These are phyloP conservation scores for Chytriomyces sp. DNA, from an alignment of 192 early-diverging fungal genomes.

Conservation along the genomic window DNA sequence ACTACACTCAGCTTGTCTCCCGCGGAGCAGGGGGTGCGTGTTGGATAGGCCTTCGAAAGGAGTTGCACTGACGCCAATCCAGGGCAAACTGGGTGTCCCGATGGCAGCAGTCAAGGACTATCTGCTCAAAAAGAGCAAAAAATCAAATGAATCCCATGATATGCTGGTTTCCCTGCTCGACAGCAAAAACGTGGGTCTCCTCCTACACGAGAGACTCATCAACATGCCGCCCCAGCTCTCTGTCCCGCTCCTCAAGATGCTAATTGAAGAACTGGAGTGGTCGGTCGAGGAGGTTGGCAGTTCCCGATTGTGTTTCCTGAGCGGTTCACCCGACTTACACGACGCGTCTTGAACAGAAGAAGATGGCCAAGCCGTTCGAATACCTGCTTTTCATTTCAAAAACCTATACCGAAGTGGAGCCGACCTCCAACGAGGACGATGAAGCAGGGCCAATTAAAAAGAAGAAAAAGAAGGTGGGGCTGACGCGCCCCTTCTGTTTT, in stretches of 20 bases:
- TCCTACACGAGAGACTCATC: slow-evolving; percentile 87
- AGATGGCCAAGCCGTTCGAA: slow-evolving; percentile 72
- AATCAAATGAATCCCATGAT: slow-evolving; percentile 17
- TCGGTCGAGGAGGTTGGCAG: slow-evolving; percentile 67
- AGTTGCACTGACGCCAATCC: neutral
- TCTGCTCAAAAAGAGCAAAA: slow-evolving; percentile 63
- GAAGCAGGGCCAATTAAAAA: slow-evolving; percentile 37
- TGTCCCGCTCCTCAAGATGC: slow-evolving; percentile 89
- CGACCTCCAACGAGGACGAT: slow-evolving; percentile 61
- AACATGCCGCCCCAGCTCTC: slow-evolving; percentile 96
- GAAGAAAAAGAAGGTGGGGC: slow-evolving; percentile 45
- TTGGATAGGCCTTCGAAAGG: neutral
- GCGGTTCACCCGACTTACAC: neutral
- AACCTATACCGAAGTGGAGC: slow-evolving; percentile 77
- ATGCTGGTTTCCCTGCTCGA: neutral
- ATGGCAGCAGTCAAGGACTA: slow-evolving; percentile 54
- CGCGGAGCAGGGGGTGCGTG: neutral
- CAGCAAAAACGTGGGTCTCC: slow-evolving; percentile 54
- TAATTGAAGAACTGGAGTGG: slow-evolving; percentile 78
- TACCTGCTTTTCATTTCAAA: slow-evolving; percentile 81
- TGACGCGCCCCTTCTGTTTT: neutral
- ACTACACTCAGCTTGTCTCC: slow-evolving; percentile 69
- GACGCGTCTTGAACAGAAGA: slow-evolving; percentile 8
- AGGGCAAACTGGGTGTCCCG: neutral
- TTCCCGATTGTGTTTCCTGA: neutral